Base-by-base conservation (phyloP, 176 grass and related monocot genomes). In the Carex littledalei region DNA sequence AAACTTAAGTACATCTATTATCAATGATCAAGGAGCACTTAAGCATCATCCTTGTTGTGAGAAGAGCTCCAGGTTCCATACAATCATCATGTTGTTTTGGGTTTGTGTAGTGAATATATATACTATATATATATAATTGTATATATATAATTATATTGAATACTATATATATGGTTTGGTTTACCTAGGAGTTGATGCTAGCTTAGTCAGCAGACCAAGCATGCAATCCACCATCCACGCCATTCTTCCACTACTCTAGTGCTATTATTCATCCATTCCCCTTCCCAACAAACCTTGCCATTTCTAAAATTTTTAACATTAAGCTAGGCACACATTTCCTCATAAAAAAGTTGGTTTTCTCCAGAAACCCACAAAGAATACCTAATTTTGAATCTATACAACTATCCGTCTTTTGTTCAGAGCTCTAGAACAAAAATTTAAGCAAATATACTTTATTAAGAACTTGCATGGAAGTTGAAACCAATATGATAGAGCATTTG, bases 181-280 rank as follows among this genome's bases (percentile, higher is more conserved):
- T 67, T 67, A 83, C 47, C 63, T 35, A 83, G 22, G 45, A 66
- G 41, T 65, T 68, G 14, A 67, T 68, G 81, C 43, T 83, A 22
- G 81, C 80, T 64, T 63, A 69, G 60, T 83, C 41, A 83, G 81
- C 80, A 83, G 81, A 83, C 81, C 81, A 83, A 53, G 81, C 81
- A 83, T 83, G 81, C 81, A 67, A 83, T 63, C 8, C 22, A 50
- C 21, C 81, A 68, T 83, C 81, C 81, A 83, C 81, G 81, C 81
- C 81, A 83, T 83, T 67, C 63, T 83, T 83, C 81, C 81, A 83
- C 81, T 83, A 41, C 14, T 68, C 61, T 54, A 68, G 58, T 83
- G 81, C 64, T 68, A 49, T 83, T 83, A 66, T 68, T 83, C 81
- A 83, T 83, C 63, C 81, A 50, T 67, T 53, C 64, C 60, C 63